Conservation (phyloP, 352 stramenopile genomes). For the Pythium phragmiticola region DNA sequence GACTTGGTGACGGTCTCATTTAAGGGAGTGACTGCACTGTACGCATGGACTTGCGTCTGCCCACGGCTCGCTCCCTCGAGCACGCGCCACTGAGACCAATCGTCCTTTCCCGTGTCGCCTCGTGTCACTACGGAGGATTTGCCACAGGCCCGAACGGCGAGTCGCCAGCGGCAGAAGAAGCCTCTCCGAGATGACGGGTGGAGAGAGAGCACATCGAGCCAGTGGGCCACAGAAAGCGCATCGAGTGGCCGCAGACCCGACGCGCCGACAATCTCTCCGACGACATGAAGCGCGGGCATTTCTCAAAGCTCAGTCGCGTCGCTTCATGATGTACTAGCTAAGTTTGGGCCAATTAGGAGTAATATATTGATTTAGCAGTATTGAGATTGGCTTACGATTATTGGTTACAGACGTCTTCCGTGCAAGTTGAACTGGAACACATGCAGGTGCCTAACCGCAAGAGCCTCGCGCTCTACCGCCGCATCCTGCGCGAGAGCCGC, state of each 20-base stretch:
- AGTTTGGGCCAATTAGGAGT: neutral
- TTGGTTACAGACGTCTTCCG: no score
- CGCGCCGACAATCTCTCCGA: slow-evolving; percentile 52
- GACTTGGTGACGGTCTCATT: slow-evolving; percentile 17
- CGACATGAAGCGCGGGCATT: slow-evolving; percentile 45
- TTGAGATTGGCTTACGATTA: neutral
- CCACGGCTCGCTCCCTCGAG: slow-evolving; percentile 38
- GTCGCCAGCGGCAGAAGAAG: slow-evolving; percentile 58
- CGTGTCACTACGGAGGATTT: neutral
- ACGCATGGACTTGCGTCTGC: slow-evolving; percentile 48
- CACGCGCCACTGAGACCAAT: slow-evolving; percentile 33
- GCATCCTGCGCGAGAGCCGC: slow-evolving; percentile 42
- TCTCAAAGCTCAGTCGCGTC: neutral
- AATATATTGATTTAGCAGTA: neutral
- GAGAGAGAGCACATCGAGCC: slow-evolving; percentile 43
- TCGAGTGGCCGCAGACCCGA: slow-evolving; percentile 33
- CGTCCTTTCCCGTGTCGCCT: neutral
- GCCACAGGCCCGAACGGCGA: slow-evolving; percentile 21
- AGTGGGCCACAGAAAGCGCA: slow-evolving; percentile 22
- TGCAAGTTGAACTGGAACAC: neutral
- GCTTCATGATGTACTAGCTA: neutral
- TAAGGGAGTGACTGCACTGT: slow-evolving; percentile 12
- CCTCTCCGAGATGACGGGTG: slow-evolving; percentile 35
- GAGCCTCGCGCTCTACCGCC: slow-evolving; percentile 42
- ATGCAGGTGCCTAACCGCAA: slow-evolving; percentile 19